phyloP scores from a whole-genome alignment of 495 filamentous ascomycete species.

The Massariosphaeria phaeospora region DNA sequence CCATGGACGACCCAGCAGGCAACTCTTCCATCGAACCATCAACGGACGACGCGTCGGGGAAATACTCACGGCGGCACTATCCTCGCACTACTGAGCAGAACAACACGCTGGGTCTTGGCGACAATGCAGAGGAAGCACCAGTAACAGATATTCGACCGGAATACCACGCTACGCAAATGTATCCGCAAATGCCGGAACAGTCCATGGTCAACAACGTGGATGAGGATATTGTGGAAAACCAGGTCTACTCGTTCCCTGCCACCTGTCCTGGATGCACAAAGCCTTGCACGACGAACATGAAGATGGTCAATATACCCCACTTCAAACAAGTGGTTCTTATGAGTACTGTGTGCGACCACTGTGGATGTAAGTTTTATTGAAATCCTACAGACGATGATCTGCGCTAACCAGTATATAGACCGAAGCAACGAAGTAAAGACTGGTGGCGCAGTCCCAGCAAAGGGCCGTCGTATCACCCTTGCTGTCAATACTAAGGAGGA shows the following conservation, averaged over 20 bases:
- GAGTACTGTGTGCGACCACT: conserved; percentile 80
- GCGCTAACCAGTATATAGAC: conserved; percentile 39
- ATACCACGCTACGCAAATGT: conserved; percentile 38
- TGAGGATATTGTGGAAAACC: conserved; percentile 77
- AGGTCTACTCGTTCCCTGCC: conserved; percentile 85
- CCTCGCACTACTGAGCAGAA: conserved; percentile 80
- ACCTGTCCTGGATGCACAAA: conserved; percentile 86
- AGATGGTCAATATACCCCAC: conserved; percentile 91
- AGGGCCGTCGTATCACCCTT: conserved; percentile 78
- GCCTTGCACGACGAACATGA: conserved; percentile 80
- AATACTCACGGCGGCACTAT: conserved; percentile 80
- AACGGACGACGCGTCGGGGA: conserved; percentile 58
- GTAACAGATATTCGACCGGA: conserved; percentile 37
- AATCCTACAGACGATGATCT: background rate
- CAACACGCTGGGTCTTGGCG: conserved; percentile 65
- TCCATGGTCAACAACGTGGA: conserved; percentile 40
- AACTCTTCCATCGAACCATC: conserved; percentile 96
- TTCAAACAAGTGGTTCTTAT: conserved; percentile 95
- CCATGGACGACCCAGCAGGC: conserved; percentile 85
- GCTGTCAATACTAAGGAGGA: conserved; percentile 68
- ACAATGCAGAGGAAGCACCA: conserved; percentile 34
- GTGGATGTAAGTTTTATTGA: conserved; percentile 55
- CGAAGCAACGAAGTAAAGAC: conserved; percentile 94
- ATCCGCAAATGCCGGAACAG: conserved; percentile 37
- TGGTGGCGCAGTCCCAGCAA: conserved; percentile 82